phyloP scores from a whole-genome alignment of 2,329 filamentous ascomycete genomes.

The Beauveria asiatica region DNA sequence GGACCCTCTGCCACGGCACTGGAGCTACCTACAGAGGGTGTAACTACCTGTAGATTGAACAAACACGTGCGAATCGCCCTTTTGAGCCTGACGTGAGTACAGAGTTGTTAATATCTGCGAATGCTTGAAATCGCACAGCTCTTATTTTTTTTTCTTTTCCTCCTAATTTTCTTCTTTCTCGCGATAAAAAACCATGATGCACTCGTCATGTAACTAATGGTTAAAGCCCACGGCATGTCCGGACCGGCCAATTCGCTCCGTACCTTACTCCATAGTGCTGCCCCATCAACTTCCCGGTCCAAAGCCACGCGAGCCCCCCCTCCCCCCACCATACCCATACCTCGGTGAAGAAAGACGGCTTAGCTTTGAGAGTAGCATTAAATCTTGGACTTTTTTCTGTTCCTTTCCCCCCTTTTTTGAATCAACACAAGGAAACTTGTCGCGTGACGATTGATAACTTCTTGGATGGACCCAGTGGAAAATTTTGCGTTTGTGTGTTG shows the following conservation, averaged over 20 bases:
- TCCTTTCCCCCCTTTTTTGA: not conserved
- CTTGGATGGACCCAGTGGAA: not conserved
- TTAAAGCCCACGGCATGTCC: not conserved
- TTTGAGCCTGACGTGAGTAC: no score
- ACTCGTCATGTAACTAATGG: not conserved
- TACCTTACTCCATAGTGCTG: no score
- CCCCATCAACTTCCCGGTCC: not conserved
- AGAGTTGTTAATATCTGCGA: no score
- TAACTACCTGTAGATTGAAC: no score
- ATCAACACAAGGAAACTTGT: not conserved
- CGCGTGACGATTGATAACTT: constrained; percentile 2
- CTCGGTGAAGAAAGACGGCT: constrained; percentile 5
- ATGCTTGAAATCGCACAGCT: no score
- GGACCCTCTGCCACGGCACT: not conserved
- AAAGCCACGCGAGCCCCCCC: not conserved
- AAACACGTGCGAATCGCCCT: no score
- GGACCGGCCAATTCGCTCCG: no score
- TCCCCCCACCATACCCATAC: no score
- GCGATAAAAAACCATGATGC: not conserved
- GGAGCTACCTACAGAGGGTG: no score
- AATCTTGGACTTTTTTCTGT: not conserved
- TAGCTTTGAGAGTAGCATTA: not conserved
- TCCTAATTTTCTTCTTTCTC: no score
- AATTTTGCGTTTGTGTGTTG: not conserved
- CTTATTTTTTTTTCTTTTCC: no score